Percentiles rank a stretch among this genome's conserved stretches.
Evolutionary conservation across 2,329 filamentous ascomycete genomes (phyloP).

Genomic region (Penicillium psychrosexuale): DNA sequence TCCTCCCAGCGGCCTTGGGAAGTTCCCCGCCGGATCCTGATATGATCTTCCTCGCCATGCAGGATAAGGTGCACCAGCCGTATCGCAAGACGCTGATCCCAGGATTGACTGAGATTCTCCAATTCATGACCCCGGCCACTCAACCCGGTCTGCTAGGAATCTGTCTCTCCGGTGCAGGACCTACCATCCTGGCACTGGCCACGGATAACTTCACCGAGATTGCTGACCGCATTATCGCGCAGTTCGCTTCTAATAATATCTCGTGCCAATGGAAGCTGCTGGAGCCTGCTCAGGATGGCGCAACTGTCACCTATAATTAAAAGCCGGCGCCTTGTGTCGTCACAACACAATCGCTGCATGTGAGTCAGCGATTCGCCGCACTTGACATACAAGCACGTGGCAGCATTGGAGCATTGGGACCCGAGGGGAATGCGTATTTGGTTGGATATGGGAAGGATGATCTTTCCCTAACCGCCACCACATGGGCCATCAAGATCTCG

Average conservation of each 20-base stretch:
- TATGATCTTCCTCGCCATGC: constrained; percentile 96
- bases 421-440: not conserved
- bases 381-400: not conserved
- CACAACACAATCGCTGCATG: not conserved
- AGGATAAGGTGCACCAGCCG: constrained; percentile 96
- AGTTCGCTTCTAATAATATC: constrained; percentile 65
- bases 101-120: constrained; percentile 83
- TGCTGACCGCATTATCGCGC: constrained; percentile 70
- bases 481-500: constrained; percentile 12
- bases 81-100: constrained; percentile 91
- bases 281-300: constrained; percentile 72
- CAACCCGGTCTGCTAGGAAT: constrained; percentile 89
- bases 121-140: constrained; percentile 81
- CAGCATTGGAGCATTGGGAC: not conserved
- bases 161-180: constrained; percentile 90
- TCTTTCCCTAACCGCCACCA: not conserved
- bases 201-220: constrained; percentile 87
- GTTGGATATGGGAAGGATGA: not conserved
- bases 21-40: constrained; percentile 87
- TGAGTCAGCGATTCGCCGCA: not conserved
- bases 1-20: constrained; percentile 84
- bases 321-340: not conserved
- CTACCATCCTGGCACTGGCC: constrained; percentile 89
- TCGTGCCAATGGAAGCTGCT: constrained; percentile 82
- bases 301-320: constrained; percentile 34